phyloP scores from a whole-genome alignment of 2,329 filamentous ascomycete genomes.

The Arthrobotrys musiformis region DNA sequence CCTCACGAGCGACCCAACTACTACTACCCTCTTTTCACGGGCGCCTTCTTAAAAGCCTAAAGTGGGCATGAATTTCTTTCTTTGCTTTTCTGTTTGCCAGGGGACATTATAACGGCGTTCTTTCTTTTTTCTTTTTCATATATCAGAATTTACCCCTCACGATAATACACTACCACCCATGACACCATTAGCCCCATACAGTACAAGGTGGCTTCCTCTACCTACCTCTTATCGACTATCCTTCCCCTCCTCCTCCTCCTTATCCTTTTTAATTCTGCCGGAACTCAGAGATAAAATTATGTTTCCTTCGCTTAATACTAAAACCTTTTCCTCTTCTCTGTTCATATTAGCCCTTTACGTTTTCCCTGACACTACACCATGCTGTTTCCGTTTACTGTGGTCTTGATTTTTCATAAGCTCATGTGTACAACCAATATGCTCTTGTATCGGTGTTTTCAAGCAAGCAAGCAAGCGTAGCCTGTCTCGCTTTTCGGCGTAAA shows the following conservation, averaged over 20 bases:
- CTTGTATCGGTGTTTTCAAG: constrained; percentile 1
- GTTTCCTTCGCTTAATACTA: constrained; percentile 34
- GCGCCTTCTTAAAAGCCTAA: background rate
- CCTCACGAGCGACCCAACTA: background rate
- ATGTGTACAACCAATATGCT: constrained; percentile 23
- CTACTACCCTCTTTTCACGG: background rate
- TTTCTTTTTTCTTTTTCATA: constrained; percentile 28
- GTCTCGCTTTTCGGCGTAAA: constrained; percentile 1
- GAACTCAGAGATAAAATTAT: constrained; percentile 22
- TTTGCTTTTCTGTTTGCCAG: constrained; percentile 3
- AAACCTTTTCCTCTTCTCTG: constrained; percentile 39
- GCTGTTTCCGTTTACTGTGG: constrained; percentile 9
- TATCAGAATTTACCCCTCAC: constrained; percentile 29
- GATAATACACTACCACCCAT: constrained; percentile 28
- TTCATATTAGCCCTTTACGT: constrained; percentile 36
- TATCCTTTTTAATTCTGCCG: constrained; percentile 40
- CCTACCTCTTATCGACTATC: background rate
- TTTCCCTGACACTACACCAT: background rate
- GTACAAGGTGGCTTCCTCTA: background rate
- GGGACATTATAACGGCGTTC: constrained; percentile 46
- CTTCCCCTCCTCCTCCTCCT: background rate
- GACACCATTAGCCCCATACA: background rate
- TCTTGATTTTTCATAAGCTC: background rate
- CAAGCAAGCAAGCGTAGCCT: constrained; percentile 8
- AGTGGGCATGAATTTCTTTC: constrained; percentile 21